Percentiles rank a stretch among this genome's conserved stretches.
Evolutionary conservation across 768 basidiomycete genomes (phyloP).

Genomic region (Collybiopsis confluens): DNA sequence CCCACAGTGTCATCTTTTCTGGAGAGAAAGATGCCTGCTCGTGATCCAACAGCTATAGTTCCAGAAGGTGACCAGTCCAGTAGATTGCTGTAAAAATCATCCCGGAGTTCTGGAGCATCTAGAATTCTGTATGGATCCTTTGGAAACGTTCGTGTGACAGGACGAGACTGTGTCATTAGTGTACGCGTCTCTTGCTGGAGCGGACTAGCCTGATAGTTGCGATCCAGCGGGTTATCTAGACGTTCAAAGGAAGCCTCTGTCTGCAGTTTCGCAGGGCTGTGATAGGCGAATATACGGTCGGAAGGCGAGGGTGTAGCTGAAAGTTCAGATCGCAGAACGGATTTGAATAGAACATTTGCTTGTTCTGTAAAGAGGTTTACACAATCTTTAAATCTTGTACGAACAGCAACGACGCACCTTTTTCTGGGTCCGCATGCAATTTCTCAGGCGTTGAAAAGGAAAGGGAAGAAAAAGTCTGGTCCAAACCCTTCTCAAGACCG

Average conservation of each 20-base stretch:
- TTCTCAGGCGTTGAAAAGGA: conserved; percentile 24
- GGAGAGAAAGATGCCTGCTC: conserved; percentile 73
- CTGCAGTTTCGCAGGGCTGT: conserved; percentile 29
- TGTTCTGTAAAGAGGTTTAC: conserved; percentile 32
- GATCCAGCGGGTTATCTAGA: conserved; percentile 61
- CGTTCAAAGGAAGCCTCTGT: conserved; percentile 27
- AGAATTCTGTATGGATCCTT: conserved; percentile 75
- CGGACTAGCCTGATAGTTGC: conserved; percentile 64
- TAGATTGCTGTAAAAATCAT: conserved; percentile 77
- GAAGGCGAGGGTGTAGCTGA: conserved; percentile 36
- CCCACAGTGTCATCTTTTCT: conserved; percentile 67
- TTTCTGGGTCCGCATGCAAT: background rate
- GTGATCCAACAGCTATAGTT: conserved; percentile 67
- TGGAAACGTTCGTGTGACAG: conserved; percentile 53
- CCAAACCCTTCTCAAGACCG: conserved; percentile 52
- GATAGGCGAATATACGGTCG: conserved; percentile 42
- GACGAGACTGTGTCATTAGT: conserved; percentile 57
- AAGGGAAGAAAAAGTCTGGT: conserved; percentile 41
- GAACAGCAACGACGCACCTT: background rate
- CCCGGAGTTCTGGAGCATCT: conserved; percentile 75
- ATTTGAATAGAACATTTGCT: conserved; percentile 49
- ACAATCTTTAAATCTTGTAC: conserved; percentile 15
- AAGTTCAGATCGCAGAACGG: conserved; percentile 46
- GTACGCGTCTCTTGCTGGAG: conserved; percentile 57
- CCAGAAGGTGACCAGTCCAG: conserved; percentile 77